These are phyloP conservation scores for Coemansia sp. DNA, from an alignment of 192 early-diverging fungal species.

Conservation along the genomic window DNA sequence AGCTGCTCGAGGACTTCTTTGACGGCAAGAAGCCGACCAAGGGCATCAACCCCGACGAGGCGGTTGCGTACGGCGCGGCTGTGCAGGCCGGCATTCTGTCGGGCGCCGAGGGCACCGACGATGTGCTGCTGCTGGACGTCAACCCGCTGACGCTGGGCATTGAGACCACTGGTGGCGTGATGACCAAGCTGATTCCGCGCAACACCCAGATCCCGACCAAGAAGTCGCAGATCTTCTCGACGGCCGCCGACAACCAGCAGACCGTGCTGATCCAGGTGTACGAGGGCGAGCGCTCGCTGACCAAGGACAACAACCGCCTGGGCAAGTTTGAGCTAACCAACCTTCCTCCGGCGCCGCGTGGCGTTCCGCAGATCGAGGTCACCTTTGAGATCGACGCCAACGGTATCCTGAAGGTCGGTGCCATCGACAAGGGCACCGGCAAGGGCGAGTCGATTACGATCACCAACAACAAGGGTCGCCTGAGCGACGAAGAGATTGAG, in stretches of 20 bases:
- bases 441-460: slow-evolving; percentile 96
- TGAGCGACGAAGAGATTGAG: slow-evolving; percentile 92
- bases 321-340: slow-evolving; percentile 96
- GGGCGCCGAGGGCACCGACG: slow-evolving; percentile 62
- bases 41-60: slow-evolving; percentile 98
- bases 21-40: slow-evolving; percentile 95
- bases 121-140: slow-evolving; percentile 85
- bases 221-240: slow-evolving; percentile 98
- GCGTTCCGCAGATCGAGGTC: slow-evolving; percentile 96
- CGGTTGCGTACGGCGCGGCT: slow-evolving; percentile 96
- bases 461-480: slow-evolving; percentile 94
- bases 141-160: slow-evolving; percentile 97
- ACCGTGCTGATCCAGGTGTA: slow-evolving; percentile 95
- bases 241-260: slow-evolving; percentile 95
- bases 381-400: slow-evolving; percentile 94
- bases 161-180: slow-evolving; percentile 96
- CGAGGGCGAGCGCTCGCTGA: slow-evolving; percentile 94
- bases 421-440: slow-evolving; percentile 93
- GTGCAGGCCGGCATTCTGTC: slow-evolving; percentile 90
- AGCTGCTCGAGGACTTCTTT: slow-evolving; percentile 91
- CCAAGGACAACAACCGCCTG: slow-evolving; percentile 98
- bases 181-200: slow-evolving; percentile 91
- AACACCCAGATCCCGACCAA: slow-evolving; percentile 94
- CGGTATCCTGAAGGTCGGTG: slow-evolving; percentile 91
- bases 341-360: slow-evolving; percentile 91